phyloP scores from a whole-genome alignment of 306 rosid species.

The Lithocarpus polystachyus region DNA sequence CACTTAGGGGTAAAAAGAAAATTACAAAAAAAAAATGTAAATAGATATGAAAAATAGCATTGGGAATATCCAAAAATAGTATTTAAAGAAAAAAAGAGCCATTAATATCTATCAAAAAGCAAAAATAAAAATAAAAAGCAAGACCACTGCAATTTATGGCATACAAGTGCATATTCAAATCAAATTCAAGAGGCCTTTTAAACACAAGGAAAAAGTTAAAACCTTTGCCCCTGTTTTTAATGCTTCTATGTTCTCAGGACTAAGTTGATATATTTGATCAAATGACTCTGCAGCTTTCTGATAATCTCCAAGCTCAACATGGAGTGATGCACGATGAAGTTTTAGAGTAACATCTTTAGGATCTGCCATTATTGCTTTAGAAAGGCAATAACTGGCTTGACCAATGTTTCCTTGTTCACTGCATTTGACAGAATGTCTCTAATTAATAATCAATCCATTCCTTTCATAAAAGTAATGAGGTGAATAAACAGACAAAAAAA shows the following conservation, averaged over 20 bases:
- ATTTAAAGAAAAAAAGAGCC: not conserved
- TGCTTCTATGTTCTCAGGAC: constrained; percentile 66
- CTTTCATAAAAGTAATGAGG: constrained; percentile 11
- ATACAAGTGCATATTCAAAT: constrained; percentile 6
- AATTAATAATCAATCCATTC: constrained; percentile 10
- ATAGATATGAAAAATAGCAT: not conserved
- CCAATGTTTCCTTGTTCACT: constrained; percentile 58
- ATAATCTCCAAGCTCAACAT: constrained; percentile 61
- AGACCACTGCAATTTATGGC: not conserved
- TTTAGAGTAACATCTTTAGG: constrained; percentile 55
- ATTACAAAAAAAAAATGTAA: not conserved
- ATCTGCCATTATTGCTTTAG: constrained; percentile 83
- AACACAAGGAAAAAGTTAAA: constrained; percentile 14
- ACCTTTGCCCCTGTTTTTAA: constrained; percentile 70
- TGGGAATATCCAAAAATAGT: not conserved
- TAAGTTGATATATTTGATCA: constrained; percentile 60
- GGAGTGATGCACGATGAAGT: constrained; percentile 57
- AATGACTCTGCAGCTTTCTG: constrained; percentile 76
- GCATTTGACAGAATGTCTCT: constrained; percentile 25
- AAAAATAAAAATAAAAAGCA: not conserved
- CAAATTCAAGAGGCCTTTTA: constrained; percentile 12
- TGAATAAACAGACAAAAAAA: constrained; percentile 16
- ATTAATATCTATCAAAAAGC: not conserved
- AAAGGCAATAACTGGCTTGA: constrained; percentile 70
- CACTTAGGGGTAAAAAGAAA: not conserved